phyloP scores from a whole-genome alignment of 2,329 filamentous ascomycete genomes.

The Leptographium galeiforme region DNA sequence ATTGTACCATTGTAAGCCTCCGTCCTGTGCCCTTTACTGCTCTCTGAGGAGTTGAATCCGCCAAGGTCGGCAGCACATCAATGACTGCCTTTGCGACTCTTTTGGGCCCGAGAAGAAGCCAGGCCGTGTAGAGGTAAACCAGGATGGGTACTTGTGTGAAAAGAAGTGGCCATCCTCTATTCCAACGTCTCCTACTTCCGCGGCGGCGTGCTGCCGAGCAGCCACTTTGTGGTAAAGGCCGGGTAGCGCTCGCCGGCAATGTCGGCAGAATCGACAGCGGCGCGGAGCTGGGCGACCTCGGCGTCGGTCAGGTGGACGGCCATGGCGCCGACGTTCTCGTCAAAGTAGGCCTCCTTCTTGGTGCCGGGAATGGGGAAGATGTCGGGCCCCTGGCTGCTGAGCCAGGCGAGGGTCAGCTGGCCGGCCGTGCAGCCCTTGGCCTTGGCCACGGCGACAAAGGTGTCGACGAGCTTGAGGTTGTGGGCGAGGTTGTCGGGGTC shows the following conservation, averaged over 20 bases:
- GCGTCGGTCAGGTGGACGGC: constrained; percentile 10
- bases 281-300: constrained; percentile 7
- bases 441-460: constrained; percentile 14
- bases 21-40: no score
- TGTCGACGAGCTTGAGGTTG: constrained; percentile 24
- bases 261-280: constrained; percentile 3
- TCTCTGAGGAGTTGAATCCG: no score
- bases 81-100: no score
- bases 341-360: constrained; percentile 17
- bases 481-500: constrained; percentile 30
- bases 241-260: constrained; percentile 5
- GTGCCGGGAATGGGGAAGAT: constrained; percentile 26
- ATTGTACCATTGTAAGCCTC: no score
- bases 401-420: constrained; percentile 45
- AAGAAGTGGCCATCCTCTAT: no score
- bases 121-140: no score
- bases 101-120: no score
- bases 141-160: no score
- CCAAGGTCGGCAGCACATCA: no score
- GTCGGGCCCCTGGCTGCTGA: constrained; percentile 31
- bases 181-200: neutral
- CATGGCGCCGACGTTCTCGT: constrained; percentile 17
- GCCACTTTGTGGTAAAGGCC: neutral
- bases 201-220: neutral
- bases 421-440: constrained; percentile 26